Conservation (phyloP, 768 basidiomycete species). For the Pleurotus sapidus region DNA sequence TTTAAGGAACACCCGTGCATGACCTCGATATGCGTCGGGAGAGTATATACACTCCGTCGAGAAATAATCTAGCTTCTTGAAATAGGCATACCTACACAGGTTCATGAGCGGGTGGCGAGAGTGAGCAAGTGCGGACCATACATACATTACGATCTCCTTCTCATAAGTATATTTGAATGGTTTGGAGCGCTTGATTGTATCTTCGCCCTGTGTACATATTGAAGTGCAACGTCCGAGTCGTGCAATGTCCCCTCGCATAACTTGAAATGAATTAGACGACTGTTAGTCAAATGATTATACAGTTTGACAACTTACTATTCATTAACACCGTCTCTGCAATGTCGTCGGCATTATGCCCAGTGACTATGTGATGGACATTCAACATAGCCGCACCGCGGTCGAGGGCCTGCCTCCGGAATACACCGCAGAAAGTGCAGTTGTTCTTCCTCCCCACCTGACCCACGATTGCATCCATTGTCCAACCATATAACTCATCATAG, state of each 20-base stretch:
- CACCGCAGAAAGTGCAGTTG: conserved; percentile 99
- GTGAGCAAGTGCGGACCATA: conserved; percentile 28
- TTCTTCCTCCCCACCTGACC: conserved; percentile 95
- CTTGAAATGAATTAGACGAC: conserved; percentile 37
- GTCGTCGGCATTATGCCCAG: conserved; percentile 98
- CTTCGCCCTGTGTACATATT: conserved; percentile 94
- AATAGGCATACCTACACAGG: conserved; percentile 87
- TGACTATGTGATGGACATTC: conserved; percentile 95
- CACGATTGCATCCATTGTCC: conserved; percentile 99
- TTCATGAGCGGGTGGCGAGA: conserved; percentile 9
- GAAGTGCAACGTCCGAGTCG: conserved; percentile 90
- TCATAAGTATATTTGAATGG: conserved; percentile 99
- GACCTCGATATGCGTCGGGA: conserved; percentile 97
- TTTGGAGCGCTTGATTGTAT: conserved; percentile 94
- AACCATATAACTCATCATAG: conserved; percentile 95
- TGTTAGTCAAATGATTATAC: background rate
- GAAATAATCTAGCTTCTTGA: conserved; percentile 98
- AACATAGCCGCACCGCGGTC: conserved; percentile 91
- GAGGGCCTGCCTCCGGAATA: conserved; percentile 93
- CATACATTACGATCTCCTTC: conserved; percentile 99
- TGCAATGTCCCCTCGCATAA: conserved; percentile 97
- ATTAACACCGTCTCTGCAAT: conserved; percentile 98
- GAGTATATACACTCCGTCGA: conserved; percentile 99
- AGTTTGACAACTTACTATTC: conserved; percentile 71
- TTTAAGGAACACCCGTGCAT: conserved; percentile 92